Evolutionary conservation across 768 basidiomycete genomes (phyloP), one percentile per base, ranked within the genome.

Genomic region (Chalciporus sphaerocephalus): DNA sequence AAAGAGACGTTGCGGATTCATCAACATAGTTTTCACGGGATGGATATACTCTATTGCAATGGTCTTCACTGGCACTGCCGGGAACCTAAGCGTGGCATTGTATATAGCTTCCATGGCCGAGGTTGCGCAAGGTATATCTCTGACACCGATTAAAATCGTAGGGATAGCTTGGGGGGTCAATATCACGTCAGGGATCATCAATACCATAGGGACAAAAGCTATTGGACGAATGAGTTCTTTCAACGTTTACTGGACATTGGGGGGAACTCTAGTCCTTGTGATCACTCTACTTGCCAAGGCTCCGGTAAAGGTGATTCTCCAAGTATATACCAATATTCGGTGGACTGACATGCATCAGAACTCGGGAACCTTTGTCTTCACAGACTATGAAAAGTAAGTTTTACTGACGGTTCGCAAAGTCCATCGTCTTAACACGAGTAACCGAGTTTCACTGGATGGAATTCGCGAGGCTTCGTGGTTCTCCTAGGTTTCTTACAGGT

Each of bases 21-120:
- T n/a, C 13, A 9, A 7, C 17, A 10, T 18, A 69, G 68, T 66
- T 38, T 71, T 70, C 47, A 79, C 78, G 15, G 79, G 79, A 13
- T 79, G 77, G 75, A 72, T 79, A 18, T 80, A 80, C 51, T 72
- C 79, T n/a, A 75, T 79, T 28, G 76, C 79, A 2, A 74, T 81
- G 78, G 69, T 73, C 17, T 74, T 80, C 51, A 80, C 79, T 2
- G 79, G 79, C 11, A 79, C 78, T 9, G 78, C 79, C 0, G 78
- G 78, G 15, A 80, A 80, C 47, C 62, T 79, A 20, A 78, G 77
- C 41, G 70, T 74, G 38, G 79, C 78, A 1, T 60, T 80, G 4
- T 81, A 75, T 47, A 58, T 81, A n/a, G 76, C 78, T 3, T 79
- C 76, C 1, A 61, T 79, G 10, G 70, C 68, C 1, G 78, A 79